Percentiles rank a stretch among this genome's conserved stretches.
These are phyloP conservation scores for Bipolaris victoriae DNA, from an alignment of 2,329 filamentous ascomycete genomes.

Conservation along the genomic window DNA sequence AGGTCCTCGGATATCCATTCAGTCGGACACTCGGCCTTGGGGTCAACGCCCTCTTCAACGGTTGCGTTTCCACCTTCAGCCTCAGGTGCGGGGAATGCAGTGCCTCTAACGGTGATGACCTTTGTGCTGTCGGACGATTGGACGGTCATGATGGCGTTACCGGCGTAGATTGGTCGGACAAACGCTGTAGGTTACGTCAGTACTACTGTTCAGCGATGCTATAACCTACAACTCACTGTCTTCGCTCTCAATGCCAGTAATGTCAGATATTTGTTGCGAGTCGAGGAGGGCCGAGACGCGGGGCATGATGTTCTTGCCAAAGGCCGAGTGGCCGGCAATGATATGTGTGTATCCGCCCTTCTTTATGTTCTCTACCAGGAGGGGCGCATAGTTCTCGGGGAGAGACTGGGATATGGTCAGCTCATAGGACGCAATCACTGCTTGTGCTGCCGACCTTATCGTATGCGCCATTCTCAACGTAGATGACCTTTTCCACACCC, in stretches of 20 bases:
- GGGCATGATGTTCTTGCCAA: conserved; percentile 93
- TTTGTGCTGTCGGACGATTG: conserved; percentile 87
- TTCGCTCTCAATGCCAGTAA: conserved; percentile 83
- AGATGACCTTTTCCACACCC: conserved; percentile 89
- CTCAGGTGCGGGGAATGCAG: conserved; percentile 81
- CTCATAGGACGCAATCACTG: background rate
- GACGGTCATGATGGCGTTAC: conserved; percentile 95
- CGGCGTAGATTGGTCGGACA: conserved; percentile 94
- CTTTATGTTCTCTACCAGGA: conserved; percentile 95
- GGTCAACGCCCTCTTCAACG: conserved; percentile 82
- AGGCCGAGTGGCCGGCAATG: conserved; percentile 88
- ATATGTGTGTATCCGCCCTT: conserved; percentile 93
- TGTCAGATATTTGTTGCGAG: conserved; percentile 90
- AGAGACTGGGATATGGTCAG: conserved; percentile 63
- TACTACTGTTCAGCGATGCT: background rate
- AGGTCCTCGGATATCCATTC: conserved; percentile 96
- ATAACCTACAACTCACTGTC: conserved; percentile 67
- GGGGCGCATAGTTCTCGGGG: conserved; percentile 90
- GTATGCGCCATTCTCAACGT: conserved; percentile 86
- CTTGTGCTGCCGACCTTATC: conserved; percentile 70
- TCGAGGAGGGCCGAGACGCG: conserved; percentile 91
- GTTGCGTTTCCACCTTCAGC: conserved; percentile 74
- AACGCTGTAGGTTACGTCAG: conserved; percentile 63
- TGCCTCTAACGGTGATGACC: conserved; percentile 89
- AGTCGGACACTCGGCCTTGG: conserved; percentile 73